Evolutionary conservation across 1,284 basidiomycete species (phyloP).

Genomic region (Irpex sp.): DNA sequence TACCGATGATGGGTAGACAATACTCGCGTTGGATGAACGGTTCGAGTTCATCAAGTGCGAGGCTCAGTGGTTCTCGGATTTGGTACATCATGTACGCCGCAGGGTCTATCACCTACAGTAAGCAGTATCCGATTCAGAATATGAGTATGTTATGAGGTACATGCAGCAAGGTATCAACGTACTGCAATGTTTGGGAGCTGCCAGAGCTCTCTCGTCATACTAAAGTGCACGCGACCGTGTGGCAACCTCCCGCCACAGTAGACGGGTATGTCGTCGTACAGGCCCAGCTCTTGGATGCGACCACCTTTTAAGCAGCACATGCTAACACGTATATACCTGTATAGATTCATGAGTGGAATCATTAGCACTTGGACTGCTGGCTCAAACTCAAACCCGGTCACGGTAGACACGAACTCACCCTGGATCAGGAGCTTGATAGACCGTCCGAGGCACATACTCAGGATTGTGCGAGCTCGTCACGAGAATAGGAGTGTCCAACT

Average conservation of each 20-base stretch:
- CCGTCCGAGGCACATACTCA: not conserved
- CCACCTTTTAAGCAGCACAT: not conserved
- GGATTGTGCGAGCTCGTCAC: not conserved
- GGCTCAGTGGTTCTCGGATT: not conserved
- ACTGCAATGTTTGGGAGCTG: not conserved
- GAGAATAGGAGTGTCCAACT: not conserved
- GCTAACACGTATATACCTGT: slow-evolving; percentile 1
- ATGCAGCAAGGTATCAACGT: not conserved
- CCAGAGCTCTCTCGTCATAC: not conserved
- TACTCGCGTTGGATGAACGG: not conserved
- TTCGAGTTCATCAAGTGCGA: not conserved
- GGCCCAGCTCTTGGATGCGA: not conserved
- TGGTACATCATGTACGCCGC: not conserved
- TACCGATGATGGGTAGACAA: not conserved
- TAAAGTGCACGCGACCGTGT: not conserved
- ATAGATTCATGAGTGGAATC: not conserved
- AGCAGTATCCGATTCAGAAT: not conserved
- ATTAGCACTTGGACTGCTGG: not conserved
- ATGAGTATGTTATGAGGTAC: too few relatives aligned
- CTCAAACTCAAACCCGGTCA: too few relatives aligned
- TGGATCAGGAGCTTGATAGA: not conserved
- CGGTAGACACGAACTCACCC: not conserved
- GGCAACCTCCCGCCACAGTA: not conserved
- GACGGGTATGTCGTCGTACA: slow-evolving; percentile 2
- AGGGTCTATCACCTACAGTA: not conserved